Percentiles rank a stretch among this genome's conserved stretches.
Conservation (phyloP, 1,284 basidiomycete genomes). For the Paramarasmius palmivorus region DNA sequence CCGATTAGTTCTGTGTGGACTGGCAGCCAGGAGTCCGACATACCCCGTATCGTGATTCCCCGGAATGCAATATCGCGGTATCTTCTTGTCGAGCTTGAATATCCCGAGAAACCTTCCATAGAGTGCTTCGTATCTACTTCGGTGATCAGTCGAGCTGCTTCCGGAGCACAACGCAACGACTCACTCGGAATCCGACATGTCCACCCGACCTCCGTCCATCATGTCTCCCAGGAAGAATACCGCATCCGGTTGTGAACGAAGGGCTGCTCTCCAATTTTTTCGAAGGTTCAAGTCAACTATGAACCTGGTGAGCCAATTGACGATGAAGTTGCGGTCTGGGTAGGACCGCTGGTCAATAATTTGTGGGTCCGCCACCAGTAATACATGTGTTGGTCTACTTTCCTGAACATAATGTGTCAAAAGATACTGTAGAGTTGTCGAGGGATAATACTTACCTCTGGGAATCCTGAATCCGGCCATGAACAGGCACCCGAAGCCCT, state of each 20-base stretch:
- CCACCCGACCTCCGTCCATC: conserved; percentile 77
- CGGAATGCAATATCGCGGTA: conserved; percentile 70
- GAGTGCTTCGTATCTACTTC: conserved; percentile 66
- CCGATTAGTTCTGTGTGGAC: conserved; percentile 6
- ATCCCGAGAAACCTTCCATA: conserved; percentile 67
- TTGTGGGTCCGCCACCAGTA: conserved; percentile 83
- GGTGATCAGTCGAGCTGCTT: conserved; percentile 2
- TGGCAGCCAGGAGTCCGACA: conserved; percentile 14
- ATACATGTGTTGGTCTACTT: conserved; percentile 56
- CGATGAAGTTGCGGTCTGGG: conserved; percentile 46
- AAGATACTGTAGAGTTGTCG: background rate
- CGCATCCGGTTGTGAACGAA: conserved; percentile 63
- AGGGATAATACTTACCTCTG: conserved; percentile 25
- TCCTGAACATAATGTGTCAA: background rate
- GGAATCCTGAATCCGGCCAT: conserved; percentile 54
- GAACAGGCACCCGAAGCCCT: conserved; percentile 45
- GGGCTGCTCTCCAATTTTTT: conserved; percentile 78
- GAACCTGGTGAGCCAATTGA: conserved; percentile 54
- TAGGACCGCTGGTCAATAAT: conserved; percentile 70
- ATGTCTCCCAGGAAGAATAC: conserved; percentile 89
- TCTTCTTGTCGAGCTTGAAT: conserved; percentile 46
- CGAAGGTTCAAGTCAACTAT: conserved; percentile 75
- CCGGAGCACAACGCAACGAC: conserved; percentile 25
- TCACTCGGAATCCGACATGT: conserved; percentile 69
- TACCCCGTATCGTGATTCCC: conserved; percentile 90